Evolutionary conservation across 805 yeast species (phyloP), one percentile per base, ranked within the genome.

Genomic region (Cyberlindnera japonica): DNA sequence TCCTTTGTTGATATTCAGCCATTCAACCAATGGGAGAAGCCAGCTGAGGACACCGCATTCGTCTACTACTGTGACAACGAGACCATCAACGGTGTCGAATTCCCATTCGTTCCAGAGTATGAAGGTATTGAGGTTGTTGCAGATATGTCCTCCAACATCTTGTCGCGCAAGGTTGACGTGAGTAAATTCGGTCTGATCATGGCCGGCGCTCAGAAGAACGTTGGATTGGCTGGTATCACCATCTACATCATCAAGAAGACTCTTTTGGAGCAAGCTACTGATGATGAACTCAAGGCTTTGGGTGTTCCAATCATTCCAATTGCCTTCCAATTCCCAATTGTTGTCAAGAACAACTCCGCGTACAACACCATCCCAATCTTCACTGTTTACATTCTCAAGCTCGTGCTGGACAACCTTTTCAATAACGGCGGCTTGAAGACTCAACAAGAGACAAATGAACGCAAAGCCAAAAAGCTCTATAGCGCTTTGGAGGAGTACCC

Each of bases 171-270:
- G 49, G 63, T 93, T 36, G 96, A 91, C 55, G 83, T 93, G 30
- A 68, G 85, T 41, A 81, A 86, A 63, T 91, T 77, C 58, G 98
- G 96, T 37, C 68, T 89, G 20, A 81, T 93, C 47, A 81, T 90
- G 77, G 99, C 96, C 15, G 99, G 99, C 48, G 99, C 98, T 20
- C 99, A 93, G 67, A 93, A 93, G 67, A 93, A 93, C 63, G 88
- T 93, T 58, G 99, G 99, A 40, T 69, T 93, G 58, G 97, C 99
- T 9, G 99, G 99, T 27, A 77, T 93, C 49, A 83, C 97, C 13
- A 73, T 93, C 47, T 91, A 89, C 63, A 91, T 93, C 55, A 81
- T 90, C 64, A 88, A 86, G 65, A 91, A 89, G 62, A 58, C 81
- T 1, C 72, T 93, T 40, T 65, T 93, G 20, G 83, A 79, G 20